Evolutionary conservation across 352 stramenopile genomes (phyloP).

Genomic region (Phytopythium vexans): DNA sequence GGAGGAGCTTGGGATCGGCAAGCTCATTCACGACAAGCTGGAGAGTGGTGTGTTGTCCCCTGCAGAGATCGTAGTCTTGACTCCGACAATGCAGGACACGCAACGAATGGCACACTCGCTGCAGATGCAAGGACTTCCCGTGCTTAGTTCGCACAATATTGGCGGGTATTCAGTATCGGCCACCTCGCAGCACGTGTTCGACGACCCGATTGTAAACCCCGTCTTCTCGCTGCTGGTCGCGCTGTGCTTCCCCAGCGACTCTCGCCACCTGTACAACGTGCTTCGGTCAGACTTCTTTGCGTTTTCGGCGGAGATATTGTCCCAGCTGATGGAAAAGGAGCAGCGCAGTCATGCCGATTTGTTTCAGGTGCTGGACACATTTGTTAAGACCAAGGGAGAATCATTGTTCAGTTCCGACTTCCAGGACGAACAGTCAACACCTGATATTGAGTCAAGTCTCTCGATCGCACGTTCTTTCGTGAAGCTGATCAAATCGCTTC

Average conservation of each 20-base stretch:
- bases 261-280: constrained; percentile 75
- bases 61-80: constrained; percentile 25
- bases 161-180: neutral
- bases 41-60: neutral
- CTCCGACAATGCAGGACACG: constrained; percentile 26
- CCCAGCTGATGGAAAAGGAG: constrained; percentile 63
- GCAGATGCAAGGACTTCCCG: constrained; percentile 24
- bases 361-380: constrained; percentile 45
- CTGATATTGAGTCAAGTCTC: constrained; percentile 21
- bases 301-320: constrained; percentile 56
- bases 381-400: constrained; percentile 33
- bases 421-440: constrained; percentile 9
- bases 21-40: constrained; percentile 9
- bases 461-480: constrained; percentile 32
- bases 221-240: constrained; percentile 69
- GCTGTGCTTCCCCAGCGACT: constrained; percentile 63
- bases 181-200: constrained; percentile 30
- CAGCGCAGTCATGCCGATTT: constrained; percentile 42
- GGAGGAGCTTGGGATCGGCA: constrained; percentile 14
- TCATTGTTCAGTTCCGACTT: constrained; percentile 9
- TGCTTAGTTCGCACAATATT: constrained; percentile 1
- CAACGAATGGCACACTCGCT: constrained; percentile 33
- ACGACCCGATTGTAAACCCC: constrained; percentile 56
- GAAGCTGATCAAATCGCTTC: constrained; percentile 31
- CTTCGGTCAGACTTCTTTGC: constrained; percentile 59